phyloP scores from a whole-genome alignment of 257 asterid genomes.

The Nicotiana benthamiana region DNA sequence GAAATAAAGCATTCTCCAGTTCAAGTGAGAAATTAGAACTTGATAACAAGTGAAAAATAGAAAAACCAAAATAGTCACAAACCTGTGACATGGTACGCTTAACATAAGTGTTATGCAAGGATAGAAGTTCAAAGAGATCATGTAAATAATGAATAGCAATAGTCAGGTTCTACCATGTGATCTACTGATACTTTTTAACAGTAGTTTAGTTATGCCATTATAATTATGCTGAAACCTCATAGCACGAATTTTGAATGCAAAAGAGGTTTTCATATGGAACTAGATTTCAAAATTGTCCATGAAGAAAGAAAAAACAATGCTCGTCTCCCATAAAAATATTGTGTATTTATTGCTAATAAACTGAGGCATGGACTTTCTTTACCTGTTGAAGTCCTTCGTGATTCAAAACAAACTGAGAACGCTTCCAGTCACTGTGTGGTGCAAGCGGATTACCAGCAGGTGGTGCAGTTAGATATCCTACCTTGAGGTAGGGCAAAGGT shows the following conservation, averaged over 20 bases:
- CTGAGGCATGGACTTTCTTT: neutral
- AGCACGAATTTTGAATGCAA: neutral
- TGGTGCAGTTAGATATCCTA: conserved; percentile 88
- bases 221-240: neutral
- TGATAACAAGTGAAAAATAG: neutral
- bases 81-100: neutral
- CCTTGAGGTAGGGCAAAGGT: conserved; percentile 87
- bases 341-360: neutral
- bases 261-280: neutral
- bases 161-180: neutral
- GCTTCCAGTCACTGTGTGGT: conserved; percentile 95
- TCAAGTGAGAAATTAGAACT: neutral
- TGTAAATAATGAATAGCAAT: neutral
- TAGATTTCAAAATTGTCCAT: neutral
- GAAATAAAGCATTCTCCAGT: neutral
- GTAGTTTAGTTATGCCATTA: neutral
- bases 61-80: neutral
- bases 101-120: neutral
- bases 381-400: conserved; percentile 97
- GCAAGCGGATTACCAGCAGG: conserved; percentile 85
- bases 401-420: conserved; percentile 66
- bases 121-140: neutral
- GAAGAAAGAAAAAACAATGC: neutral
- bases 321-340: neutral
- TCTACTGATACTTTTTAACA: neutral